Conservation (phyloP, 2,329 filamentous ascomycete species). For the Sclerotinia trifoliorum region DNA sequence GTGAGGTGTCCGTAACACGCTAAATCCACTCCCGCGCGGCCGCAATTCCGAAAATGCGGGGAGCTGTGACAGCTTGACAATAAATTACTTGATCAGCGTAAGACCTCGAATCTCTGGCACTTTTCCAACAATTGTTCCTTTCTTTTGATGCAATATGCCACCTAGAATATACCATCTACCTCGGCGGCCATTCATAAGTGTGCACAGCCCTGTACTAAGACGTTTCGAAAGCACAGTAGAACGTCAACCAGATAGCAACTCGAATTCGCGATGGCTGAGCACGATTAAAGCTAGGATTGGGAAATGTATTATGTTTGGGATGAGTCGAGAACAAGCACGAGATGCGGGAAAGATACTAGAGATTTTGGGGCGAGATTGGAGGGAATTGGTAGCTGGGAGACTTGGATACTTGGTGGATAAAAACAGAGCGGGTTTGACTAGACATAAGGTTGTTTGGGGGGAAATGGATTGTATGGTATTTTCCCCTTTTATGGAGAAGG, state of each 20-base stretch:
- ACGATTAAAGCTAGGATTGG: conserved; percentile 66
- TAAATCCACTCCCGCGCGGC: conserved; percentile 7
- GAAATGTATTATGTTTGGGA: conserved; percentile 73
- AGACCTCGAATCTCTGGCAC: neutral
- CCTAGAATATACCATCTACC: neutral
- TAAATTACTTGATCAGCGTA: neutral
- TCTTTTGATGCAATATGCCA: neutral
- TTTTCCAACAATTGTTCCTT: neutral
- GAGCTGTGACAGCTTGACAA: neutral
- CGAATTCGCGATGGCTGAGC: conserved; percentile 62
- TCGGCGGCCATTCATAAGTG: neutral
- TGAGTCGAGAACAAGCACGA: conserved; percentile 55
- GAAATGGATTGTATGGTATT: conserved; percentile 71
- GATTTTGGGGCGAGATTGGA: conserved; percentile 65
- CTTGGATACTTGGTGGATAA: conserved; percentile 71
- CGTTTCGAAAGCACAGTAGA: neutral
- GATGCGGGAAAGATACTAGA: conserved; percentile 60
- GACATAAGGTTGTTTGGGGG: conserved; percentile 74
- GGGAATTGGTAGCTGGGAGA: conserved; percentile 67
- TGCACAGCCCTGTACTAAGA: neutral
- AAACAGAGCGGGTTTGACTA: conserved; percentile 60
- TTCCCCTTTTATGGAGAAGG: conserved; percentile 26
- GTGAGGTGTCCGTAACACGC: neutral
- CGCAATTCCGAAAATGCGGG: conserved; percentile 12
- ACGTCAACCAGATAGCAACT: neutral